Conservation (phyloP, 2,329 filamentous ascomycete genomes). For the Orbilia javanica region DNA sequence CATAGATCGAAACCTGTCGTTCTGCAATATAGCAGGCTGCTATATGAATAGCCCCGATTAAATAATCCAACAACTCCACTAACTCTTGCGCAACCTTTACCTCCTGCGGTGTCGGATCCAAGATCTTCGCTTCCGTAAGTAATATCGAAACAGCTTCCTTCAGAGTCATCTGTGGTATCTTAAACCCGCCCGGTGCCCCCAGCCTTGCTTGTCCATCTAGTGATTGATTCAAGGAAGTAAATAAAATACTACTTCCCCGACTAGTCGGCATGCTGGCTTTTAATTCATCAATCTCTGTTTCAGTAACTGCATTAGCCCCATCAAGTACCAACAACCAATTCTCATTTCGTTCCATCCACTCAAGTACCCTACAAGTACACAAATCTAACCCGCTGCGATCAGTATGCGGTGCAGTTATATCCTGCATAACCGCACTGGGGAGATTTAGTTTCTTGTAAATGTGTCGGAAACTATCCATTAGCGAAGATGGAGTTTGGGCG, state of each 20-base stretch:
- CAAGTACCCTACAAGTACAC: constrained; percentile 72
- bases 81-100: constrained; percentile 72
- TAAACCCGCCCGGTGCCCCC: constrained; percentile 60
- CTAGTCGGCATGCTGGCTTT: constrained; percentile 75
- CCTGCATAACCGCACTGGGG: constrained; percentile 71
- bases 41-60: constrained; percentile 77
- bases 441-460: constrained; percentile 59
- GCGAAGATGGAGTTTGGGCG: constrained; percentile 66
- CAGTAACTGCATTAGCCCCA: constrained; percentile 73
- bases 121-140: constrained; percentile 74
- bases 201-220: constrained; percentile 64
- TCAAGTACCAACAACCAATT: constrained; percentile 78
- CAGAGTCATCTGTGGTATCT: constrained; percentile 70
- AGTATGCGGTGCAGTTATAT: constrained; percentile 73
- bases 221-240: constrained; percentile 75
- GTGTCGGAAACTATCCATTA: constrained; percentile 46
- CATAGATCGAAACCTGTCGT: constrained; percentile 63
- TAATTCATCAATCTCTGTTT: constrained; percentile 69
- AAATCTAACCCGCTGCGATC: constrained; percentile 66
- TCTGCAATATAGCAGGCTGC: constrained; percentile 66
- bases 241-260: constrained; percentile 75
- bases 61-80: constrained; percentile 74
- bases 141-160: constrained; percentile 74
- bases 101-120: constrained; percentile 71
- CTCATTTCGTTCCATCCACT: constrained; percentile 74